phyloP scores from a whole-genome alignment of 352 stramenopile species.

The Phytophthora rubi region DNA sequence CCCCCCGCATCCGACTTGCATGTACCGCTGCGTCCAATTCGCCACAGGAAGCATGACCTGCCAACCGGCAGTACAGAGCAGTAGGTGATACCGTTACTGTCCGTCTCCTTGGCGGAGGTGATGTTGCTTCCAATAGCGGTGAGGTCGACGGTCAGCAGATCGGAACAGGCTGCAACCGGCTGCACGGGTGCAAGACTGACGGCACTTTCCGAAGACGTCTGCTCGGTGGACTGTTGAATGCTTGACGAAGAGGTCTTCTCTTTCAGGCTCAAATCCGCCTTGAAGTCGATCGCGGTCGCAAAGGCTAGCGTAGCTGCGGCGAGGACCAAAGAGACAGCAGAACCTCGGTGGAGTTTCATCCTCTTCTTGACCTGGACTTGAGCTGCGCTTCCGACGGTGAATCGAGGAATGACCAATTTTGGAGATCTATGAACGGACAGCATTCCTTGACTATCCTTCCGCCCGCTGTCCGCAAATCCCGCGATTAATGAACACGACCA shows the following conservation, averaged over 20 bases:
- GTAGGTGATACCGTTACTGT: slow-evolving; percentile 36
- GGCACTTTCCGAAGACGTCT: too few species aligned
- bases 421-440: not conserved
- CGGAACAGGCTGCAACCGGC: slow-evolving; percentile 16
- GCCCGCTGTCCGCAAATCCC: not conserved
- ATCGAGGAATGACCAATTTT: not conserved
- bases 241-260: not conserved
- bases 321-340: not conserved
- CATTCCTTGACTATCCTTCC: not conserved
- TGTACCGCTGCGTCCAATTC: slow-evolving; percentile 55
- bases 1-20: slow-evolving; percentile 48
- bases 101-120: slow-evolving; percentile 30
- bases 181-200: not conserved
- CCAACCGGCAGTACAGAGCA: slow-evolving; percentile 38
- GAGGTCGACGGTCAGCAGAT: slow-evolving; percentile 37
- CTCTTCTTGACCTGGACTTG: not conserved
- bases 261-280: not conserved
- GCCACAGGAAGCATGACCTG: slow-evolving; percentile 41
- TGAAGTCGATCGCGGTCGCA: not conserved
- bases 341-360: not conserved
- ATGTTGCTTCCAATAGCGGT: slow-evolving; percentile 39
- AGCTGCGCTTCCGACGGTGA: not conserved
- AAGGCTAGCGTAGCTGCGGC: not conserved
- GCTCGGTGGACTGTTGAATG: not conserved
- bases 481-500: not conserved